Evolutionary conservation across 345 rosid genomes (phyloP).

Genomic region (Iberis pinnata): DNA sequence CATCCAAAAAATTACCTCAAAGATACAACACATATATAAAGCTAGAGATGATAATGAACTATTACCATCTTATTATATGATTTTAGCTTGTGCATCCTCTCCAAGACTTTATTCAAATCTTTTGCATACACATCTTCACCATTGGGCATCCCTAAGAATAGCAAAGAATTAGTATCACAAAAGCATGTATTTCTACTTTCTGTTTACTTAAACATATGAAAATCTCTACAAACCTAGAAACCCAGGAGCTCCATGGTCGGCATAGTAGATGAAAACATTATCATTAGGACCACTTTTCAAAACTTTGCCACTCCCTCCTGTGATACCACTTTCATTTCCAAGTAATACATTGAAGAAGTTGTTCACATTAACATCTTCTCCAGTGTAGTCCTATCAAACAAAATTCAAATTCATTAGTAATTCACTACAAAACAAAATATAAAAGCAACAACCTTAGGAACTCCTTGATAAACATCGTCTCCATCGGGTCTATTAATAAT

Average conservation of each 20-base stretch:
- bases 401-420: not conserved
- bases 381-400: constrained; percentile 46
- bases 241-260: constrained; percentile 64
- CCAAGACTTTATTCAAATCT: constrained; percentile 42
- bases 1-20: constrained; percentile 3
- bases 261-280: constrained; percentile 46
- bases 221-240: not conserved
- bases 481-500: constrained; percentile 57
- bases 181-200: not conserved
- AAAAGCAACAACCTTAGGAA: constrained; percentile 46
- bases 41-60: not conserved
- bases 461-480: constrained; percentile 49
- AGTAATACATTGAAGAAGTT: constrained; percentile 49
- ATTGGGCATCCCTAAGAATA: constrained; percentile 39
- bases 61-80: constrained; percentile 46
- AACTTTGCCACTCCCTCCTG: constrained; percentile 66
- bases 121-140: constrained; percentile 26
- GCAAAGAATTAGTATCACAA: not conserved
- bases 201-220: too few relatives aligned
- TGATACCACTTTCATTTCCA: constrained; percentile 45
- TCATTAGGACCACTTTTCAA: constrained; percentile 50
- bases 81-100: constrained; percentile 36
- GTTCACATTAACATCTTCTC: constrained; percentile 28
- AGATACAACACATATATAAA: not conserved
- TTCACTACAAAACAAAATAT: not conserved